Base-by-base conservation (phyloP, 2,329 filamentous ascomycete species). In the Alternaria gaisen region DNA sequence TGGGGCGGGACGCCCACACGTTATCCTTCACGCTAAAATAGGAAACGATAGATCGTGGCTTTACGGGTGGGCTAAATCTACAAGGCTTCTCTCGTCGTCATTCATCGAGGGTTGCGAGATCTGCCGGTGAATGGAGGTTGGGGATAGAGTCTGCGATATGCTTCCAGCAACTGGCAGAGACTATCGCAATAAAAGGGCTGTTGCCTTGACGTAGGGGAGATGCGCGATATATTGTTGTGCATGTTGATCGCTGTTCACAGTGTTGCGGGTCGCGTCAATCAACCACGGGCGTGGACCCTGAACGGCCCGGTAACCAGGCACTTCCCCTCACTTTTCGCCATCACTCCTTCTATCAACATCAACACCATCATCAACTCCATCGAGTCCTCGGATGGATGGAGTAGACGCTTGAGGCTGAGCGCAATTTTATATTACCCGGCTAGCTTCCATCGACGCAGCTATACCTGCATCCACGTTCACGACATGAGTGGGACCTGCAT, bases 401-500 rank as follows among this genome's bases (percentile, higher is more conserved):
- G 43, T 32, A 8, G 18, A 6, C 14, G 28, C 38, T 56, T 47
- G 30, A 18, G 26, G 26, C 30, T 47, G 47, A 50, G 24, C 12
- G 18, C 40, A 8, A 48, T 8, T 18, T 14, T 36, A 51, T 18
- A 51, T 61, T 60, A 59, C 26, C 52, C 51, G 60, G 61, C 51
- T 34, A 40, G 26, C 30, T 41, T 26, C 12, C 22, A 47, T 24
- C 7, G 11, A 50, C 10, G 16, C 20, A 30, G 30, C 30, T 26
- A 26, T 50, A 32, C 8, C 44, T 53, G 47, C 44, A 54, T 32
- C 46, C 41, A 42, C 47, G 34, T 53, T 53, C 28, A 43, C 43
- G 34, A 43, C 28, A 56, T 22, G 40, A 41, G 52, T 51, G 66
- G 64, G 60, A 67, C 64, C 64, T 67, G 64, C 64, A 63, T 61